Evolutionary conservation across 2,329 filamentous ascomycete species (phyloP).

Genomic region (Phyllosticta capitalensis): DNA sequence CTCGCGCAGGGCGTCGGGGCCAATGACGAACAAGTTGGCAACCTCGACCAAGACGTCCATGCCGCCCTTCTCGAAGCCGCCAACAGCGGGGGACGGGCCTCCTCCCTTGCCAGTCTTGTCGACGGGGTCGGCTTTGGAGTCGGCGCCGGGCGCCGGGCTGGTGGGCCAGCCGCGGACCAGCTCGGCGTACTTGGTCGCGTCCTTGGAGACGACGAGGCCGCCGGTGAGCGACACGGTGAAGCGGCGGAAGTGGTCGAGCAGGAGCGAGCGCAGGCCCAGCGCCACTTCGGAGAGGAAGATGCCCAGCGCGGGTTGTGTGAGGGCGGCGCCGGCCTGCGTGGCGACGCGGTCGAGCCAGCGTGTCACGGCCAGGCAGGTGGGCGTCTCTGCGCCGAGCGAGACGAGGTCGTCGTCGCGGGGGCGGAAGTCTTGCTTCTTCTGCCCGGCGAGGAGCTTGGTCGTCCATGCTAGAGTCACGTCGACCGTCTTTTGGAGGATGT

Average conservation of each 20-base stretch:
- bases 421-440: conserved; percentile 83
- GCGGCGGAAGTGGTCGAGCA: conserved; percentile 90
- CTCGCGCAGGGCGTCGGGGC: conserved; percentile 46
- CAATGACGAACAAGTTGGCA: conserved; percentile 90
- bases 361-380: conserved; percentile 73
- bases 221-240: conserved; percentile 90
- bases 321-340: conserved; percentile 52
- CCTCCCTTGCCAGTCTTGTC: conserved; percentile 17
- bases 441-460: conserved; percentile 58
- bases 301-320: conserved; percentile 77
- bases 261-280: conserved; percentile 62
- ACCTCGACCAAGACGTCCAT: conserved; percentile 89
- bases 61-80: conserved; percentile 41
- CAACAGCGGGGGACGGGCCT: conserved; percentile 23
- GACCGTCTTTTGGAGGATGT: conserved; percentile 58
- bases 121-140: conserved; percentile 43
- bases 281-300: conserved; percentile 78
- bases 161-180: conserved; percentile 70
- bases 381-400: conserved; percentile 47
- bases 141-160: conserved; percentile 43
- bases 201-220: conserved; percentile 89
- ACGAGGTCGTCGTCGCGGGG: conserved; percentile 64
- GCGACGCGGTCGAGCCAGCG: conserved; percentile 64
- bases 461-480: conserved; percentile 71
- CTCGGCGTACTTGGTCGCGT: conserved; percentile 87